Evolutionary conservation across 176 grass and related monocot species (phyloP).

Genomic region (Bolboschoenus planiculmis): DNA sequence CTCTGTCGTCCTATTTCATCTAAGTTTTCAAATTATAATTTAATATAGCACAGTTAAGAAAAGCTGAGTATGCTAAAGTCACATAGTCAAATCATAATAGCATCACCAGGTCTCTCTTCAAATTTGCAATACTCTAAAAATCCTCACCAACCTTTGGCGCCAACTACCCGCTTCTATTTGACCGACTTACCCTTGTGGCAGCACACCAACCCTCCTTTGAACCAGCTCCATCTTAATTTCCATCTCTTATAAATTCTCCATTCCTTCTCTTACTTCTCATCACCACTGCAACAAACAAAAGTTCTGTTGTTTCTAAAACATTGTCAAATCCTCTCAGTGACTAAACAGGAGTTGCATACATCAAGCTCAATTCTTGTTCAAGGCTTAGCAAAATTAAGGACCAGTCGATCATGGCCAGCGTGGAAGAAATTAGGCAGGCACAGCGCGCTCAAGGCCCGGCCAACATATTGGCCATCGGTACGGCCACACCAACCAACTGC

Average conservation of each 20-base stretch:
- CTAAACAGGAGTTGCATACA: background rate
- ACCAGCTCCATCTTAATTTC: background rate
- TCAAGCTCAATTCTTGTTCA: background rate
- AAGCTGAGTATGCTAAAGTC: too few relatives aligned
- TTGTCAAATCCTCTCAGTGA: background rate
- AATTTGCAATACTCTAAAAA: background rate
- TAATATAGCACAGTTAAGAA: too few relatives aligned
- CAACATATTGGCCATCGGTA: constrained; percentile 68
- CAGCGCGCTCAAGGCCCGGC: constrained; percentile 66
- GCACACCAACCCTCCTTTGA: background rate
- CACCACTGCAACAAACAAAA: background rate
- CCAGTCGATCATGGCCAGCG: background rate
- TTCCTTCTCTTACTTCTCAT: background rate
- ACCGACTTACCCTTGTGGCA: background rate
- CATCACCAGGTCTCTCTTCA: background rate
- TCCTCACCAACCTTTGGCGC: background rate
- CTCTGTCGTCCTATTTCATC: too few relatives aligned
- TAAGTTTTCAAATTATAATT: too few relatives aligned
- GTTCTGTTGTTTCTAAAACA: too few relatives aligned
- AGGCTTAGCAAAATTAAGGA: background rate
- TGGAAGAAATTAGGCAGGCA: constrained; percentile 4
- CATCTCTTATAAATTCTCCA: background rate
- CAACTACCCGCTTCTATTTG: background rate
- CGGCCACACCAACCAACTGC: constrained; percentile 65
- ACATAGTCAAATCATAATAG: background rate